Evolutionary conservation across 306 rosid genomes (phyloP), one percentile per base, ranked within the genome.

Genomic region (Rosa persica): DNA sequence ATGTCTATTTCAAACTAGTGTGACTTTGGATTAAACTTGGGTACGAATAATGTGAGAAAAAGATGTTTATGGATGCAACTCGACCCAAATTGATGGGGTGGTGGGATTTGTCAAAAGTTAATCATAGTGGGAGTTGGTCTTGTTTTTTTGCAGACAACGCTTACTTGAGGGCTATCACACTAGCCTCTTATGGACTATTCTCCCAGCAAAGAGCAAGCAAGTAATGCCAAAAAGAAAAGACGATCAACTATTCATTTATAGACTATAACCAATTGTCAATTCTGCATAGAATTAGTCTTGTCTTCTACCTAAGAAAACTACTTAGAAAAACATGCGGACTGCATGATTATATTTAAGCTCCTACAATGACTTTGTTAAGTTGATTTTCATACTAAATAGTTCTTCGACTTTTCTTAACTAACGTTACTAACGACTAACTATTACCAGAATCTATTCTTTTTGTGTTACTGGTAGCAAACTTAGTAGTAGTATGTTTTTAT

Each of bases 91-190:
- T 38, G 58, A 20, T 47, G 51, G 16, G 68, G 46, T 16, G 71
- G 72, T n/a, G 79, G 47, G 69, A 67, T 60, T 86, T 30, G 78
- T 85, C 81, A 79, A 91, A 88, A 84, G 94, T 71, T 81, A 17
- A 68, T 46, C 30, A 20, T 67, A 87, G 93, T 92, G 97, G 91
- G 88, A 88, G 89, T 81, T 80, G 94, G 89, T 89, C n/a, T 80
- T 80, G 73, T 73, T 79, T 64, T 80, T 66, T 61, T 82, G 78
- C 68, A 76, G 75, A 81, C 80, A 64, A 22, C 58, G 54, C 51
- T 81, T 54, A 34, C 66, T 69, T 80, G 72, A 52, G 83, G 86
- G 75, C 77, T 65, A 77, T 34, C 78, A 60, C 79, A 84, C 78
- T 66, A 36, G 46, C 70, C 46, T 47, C 70, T 3, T 66, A 77